Conservation (phyloP, 2,329 filamentous ascomycete species). For the Exophiala alcalophila region DNA sequence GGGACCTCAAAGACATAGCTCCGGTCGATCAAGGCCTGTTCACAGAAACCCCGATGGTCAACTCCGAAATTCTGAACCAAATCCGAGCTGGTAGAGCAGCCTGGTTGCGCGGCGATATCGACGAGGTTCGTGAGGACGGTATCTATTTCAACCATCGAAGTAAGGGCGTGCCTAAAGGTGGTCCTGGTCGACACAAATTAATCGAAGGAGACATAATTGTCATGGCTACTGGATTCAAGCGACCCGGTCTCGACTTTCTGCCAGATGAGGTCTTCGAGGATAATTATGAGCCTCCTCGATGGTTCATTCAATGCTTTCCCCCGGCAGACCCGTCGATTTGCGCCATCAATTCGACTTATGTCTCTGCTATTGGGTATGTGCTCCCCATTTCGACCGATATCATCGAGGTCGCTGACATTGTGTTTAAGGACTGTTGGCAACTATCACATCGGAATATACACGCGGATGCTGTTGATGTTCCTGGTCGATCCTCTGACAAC, state of each 20-base stretch:
- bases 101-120: constrained; percentile 79
- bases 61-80: constrained; percentile 73
- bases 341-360: constrained; percentile 79
- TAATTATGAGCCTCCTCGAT: constrained; percentile 75
- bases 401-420: constrained; percentile 7
- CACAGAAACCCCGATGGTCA: constrained; percentile 82
- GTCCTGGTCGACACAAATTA: constrained; percentile 64
- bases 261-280: constrained; percentile 69
- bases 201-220: constrained; percentile 74
- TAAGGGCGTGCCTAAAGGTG: constrained; percentile 71
- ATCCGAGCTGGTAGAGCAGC: constrained; percentile 68
- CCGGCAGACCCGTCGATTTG: constrained; percentile 69
- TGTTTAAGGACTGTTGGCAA: constrained; percentile 64
- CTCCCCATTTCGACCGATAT: background rate
- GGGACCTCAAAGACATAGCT: constrained; percentile 71
- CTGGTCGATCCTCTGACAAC: constrained; percentile 73
- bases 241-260: constrained; percentile 70
- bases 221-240: constrained; percentile 78
- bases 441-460: constrained; percentile 89
- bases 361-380: constrained; percentile 65
- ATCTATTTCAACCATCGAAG: constrained; percentile 69
- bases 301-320: constrained; percentile 86
- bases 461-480: constrained; percentile 81
- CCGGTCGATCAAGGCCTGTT: constrained; percentile 70
- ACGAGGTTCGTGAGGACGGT: constrained; percentile 61